Conservation (phyloP, 2,329 filamentous ascomycete genomes). For the Microcera coccophila region DNA sequence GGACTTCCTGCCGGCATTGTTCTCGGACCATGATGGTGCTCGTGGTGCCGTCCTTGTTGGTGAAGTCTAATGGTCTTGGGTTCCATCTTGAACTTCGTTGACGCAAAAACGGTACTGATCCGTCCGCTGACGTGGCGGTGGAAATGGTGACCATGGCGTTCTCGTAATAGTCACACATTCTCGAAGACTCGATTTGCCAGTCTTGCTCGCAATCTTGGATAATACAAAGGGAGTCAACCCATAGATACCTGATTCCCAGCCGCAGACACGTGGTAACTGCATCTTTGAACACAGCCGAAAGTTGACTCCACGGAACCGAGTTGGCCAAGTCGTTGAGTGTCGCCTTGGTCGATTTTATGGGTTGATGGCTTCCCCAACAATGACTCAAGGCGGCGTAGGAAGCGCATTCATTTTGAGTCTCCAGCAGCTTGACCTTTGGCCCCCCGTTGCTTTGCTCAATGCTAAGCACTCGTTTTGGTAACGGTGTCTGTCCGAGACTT, state of each 20-base stretch:
- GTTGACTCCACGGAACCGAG: neutral
- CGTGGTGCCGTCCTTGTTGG: too few species aligned
- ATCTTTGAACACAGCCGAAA: neutral
- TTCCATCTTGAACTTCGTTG: too few species aligned
- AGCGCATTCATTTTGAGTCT: too few species aligned
- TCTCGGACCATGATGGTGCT: too few species aligned
- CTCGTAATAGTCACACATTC: slow-evolving; percentile 1
- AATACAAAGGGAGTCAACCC: neutral
- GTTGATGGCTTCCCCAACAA: slow-evolving; percentile 1
- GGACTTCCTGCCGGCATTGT: too few species aligned
- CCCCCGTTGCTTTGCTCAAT: too few species aligned
- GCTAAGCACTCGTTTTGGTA: too few species aligned
- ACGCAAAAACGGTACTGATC: too few species aligned
- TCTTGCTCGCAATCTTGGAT: neutral
- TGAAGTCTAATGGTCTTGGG: too few species aligned
- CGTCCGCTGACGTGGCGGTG: neutral
- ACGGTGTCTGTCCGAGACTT: too few species aligned
- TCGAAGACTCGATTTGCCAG: slow-evolving; percentile 1
- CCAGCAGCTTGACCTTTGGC: too few species aligned
- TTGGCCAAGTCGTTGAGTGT: neutral
- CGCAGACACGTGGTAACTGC: neutral
- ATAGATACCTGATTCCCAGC: neutral
- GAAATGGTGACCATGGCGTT: neutral
- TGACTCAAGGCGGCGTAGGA: slow-evolving; percentile 2
- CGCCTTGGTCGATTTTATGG: neutral